These are phyloP conservation scores for Trichoderma pleuroti DNA, from an alignment of 2,329 filamentous ascomycete genomes.

Conservation along the genomic window DNA sequence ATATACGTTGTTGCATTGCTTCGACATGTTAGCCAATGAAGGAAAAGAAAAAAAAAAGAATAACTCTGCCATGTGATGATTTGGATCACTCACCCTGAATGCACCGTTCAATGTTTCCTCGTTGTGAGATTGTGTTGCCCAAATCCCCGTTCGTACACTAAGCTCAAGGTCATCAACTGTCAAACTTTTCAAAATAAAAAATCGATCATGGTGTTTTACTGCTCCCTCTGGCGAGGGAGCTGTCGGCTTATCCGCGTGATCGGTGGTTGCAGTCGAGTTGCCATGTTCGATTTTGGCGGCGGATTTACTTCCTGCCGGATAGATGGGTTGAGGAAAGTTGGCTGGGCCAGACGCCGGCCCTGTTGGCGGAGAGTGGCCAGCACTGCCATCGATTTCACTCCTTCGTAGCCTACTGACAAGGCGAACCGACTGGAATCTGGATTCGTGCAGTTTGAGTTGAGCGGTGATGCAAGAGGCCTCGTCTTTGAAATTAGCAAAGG, in stretches of 20 bases:
- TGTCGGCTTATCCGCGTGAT: neutral
- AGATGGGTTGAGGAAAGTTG: slow-evolving; percentile 18
- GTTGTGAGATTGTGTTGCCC: slow-evolving; percentile 94
- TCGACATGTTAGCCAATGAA: slow-evolving; percentile 13
- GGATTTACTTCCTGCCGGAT: slow-evolving; percentile 18
- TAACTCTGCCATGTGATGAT: neutral
- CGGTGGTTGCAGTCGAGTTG: neutral
- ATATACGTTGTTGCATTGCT: slow-evolving; percentile 81
- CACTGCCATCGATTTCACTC: slow-evolving; percentile 43
- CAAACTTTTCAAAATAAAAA: slow-evolving; percentile 90
- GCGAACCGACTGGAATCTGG: slow-evolving; percentile 78
- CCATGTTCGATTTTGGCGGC: neutral
- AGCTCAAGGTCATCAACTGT: slow-evolving; percentile 86
- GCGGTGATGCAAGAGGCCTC: slow-evolving; percentile 72
- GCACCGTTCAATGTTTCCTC: slow-evolving; percentile 79
- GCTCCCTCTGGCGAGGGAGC: neutral
- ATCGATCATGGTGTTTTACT: slow-evolving; percentile 59
- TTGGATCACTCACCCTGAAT: slow-evolving; percentile 60
- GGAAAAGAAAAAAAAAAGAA: no score
- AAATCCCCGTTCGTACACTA: slow-evolving; percentile 82
- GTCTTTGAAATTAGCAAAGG: slow-evolving; percentile 91
- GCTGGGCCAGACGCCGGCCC: slow-evolving; percentile 47
- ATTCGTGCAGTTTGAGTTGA: slow-evolving; percentile 84
- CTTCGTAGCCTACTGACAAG: slow-evolving; percentile 79
- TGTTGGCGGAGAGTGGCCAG: slow-evolving; percentile 51